Evolutionary conservation across 305 asterid genomes (phyloP).

Genomic region (Fraxinus sp.): DNA sequence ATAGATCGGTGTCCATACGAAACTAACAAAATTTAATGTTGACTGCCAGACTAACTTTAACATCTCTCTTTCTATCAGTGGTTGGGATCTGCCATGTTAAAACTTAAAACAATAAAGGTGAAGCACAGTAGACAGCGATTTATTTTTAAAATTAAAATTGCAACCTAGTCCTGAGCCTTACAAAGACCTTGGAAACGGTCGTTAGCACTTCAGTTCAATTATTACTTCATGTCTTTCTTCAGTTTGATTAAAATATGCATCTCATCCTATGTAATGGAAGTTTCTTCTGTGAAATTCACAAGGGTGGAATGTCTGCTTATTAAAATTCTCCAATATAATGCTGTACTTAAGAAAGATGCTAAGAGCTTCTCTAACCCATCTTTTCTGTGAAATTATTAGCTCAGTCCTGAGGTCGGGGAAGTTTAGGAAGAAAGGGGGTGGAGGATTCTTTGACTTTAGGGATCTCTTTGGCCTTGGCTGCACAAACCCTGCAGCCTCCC

Average conservation of each 20-base stretch:
- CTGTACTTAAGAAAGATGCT: not conserved
- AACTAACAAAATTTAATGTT: not conserved
- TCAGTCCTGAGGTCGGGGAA: not conserved
- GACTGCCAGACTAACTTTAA: not conserved
- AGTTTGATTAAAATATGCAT: not conserved
- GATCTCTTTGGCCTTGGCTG: not conserved
- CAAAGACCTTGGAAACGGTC: not conserved
- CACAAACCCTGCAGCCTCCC: not conserved
- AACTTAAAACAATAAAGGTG: not conserved
- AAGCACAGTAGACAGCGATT: not conserved
- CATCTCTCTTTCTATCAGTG: not conserved
- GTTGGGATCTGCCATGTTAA: not conserved
- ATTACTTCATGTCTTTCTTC: not conserved
- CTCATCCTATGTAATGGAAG: not conserved
- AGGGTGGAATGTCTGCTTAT: not conserved
- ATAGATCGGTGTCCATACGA: not conserved
- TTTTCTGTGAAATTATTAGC: not conserved
- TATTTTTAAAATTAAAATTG: not conserved
- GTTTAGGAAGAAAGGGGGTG: not conserved
- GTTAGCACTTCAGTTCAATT: not conserved
- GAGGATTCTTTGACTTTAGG: not conserved
- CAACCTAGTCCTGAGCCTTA: not conserved
- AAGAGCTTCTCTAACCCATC: not conserved
- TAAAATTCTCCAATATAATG: not conserved
- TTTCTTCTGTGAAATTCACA: not conserved